Percentiles rank a stretch among this genome's conserved stretches.
Evolutionary conservation across 2,329 filamentous ascomycete species (phyloP).

Genomic region (Pseudocercospora fijiensis): DNA sequence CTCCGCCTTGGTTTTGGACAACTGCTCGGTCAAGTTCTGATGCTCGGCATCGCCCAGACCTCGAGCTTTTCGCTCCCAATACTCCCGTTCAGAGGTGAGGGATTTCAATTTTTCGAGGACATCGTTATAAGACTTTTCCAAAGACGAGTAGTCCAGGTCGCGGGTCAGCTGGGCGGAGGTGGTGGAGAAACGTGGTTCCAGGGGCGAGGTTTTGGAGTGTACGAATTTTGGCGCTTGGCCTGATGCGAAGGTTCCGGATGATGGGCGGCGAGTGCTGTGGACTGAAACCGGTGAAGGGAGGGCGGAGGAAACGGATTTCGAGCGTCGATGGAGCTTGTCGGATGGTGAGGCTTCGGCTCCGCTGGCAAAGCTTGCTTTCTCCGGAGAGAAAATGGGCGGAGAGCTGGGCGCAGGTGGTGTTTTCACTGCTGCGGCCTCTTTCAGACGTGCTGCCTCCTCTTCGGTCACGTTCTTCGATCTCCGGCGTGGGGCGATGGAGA

Average conservation of each 20-base stretch:
- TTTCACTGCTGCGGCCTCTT: background rate
- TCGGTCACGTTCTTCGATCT: background rate
- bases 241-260: background rate
- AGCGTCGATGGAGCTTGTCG: background rate
- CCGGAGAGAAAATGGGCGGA: background rate
- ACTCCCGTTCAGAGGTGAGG: background rate
- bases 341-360: background rate
- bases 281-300: background rate
- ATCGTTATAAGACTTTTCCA: background rate
- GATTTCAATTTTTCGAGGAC: background rate
- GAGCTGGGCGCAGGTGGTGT: background rate
- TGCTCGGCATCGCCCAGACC: background rate
- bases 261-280: background rate
- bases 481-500: background rate
- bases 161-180: background rate
- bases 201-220: background rate
- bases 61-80: background rate
- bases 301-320: background rate
- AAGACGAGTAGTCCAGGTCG: background rate
- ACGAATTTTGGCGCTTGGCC: background rate
- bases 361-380: background rate
- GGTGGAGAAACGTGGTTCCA: background rate
- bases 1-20: background rate
- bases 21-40: background rate
- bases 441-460: background rate